Evolutionary conservation across 179 eudicot genomes (phyloP), one percentile per base, ranked within the genome.

Genomic region (Silene vulgaris): DNA sequence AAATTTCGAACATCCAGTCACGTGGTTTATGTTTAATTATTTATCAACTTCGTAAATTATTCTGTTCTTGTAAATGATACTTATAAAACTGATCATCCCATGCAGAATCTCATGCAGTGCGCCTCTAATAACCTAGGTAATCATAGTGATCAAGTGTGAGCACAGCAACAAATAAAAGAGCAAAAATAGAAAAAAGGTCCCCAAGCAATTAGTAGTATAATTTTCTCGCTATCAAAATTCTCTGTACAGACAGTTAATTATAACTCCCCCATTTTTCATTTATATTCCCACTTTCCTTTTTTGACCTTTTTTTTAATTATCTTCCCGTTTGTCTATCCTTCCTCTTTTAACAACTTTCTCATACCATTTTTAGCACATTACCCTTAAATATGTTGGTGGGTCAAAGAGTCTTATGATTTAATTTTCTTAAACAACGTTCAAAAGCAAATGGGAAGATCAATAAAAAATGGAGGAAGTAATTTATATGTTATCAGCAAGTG

Each of bases 11-110:
- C 66, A 71, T 62, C 64, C 48, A n/a, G 13, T 7, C 8, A 40
- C 30, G n/a, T 63, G 35, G 13, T 17, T 75, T 16, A 23, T 13
- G 21, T 7, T 9, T 59, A 26, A 23, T 17, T 32, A 37, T 65
- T 77, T 67, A 78, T n/a, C 52, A 43, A 19, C 48, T 56, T 66
- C 20, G 60, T 4, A n/a, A 56, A 5, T 45, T 3, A 45, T 45
- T 45, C 52, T 9, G 52, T 45, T 45, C 52, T 9, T 45, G 52
- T 45, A 45, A 9, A 45, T 45, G 52, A 45, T 4, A 56, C 60
- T 13, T 56, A 56, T 16, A 16, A 56, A 16, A 4, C 60, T 16
- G 6, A 56, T 16, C 20, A 56, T 56, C 60, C n/a, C 19, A 52
- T 13, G 6, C 59, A 52, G 59, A 52, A 52, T 52, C 17, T 52